phyloP scores from a whole-genome alignment of 352 stramenopile genomes.

The Globisporangium acanthophoron region DNA sequence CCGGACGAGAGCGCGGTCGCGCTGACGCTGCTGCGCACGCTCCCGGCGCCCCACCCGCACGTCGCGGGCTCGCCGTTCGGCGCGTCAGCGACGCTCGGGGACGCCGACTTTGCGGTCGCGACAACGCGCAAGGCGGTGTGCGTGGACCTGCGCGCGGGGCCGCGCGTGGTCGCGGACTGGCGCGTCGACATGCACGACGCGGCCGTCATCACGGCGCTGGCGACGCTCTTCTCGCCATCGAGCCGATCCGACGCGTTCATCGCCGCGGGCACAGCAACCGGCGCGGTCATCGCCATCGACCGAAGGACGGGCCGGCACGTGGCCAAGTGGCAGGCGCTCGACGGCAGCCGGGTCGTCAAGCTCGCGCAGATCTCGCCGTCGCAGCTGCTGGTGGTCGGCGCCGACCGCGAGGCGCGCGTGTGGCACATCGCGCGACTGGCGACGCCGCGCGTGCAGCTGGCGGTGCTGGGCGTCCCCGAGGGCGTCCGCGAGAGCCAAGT shows the following conservation, averaged over 20 bases:
- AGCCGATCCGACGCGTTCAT: conserved; percentile 22
- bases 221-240: conserved; percentile 25
- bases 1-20: conserved; percentile 37
- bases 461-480: conserved; percentile 53
- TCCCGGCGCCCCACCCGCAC: conserved; percentile 11
- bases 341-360: conserved; percentile 32
- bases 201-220: conserved; percentile 28
- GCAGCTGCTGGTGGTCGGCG: conserved; percentile 52
- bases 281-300: conserved; percentile 45
- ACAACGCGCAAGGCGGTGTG: conserved; percentile 39
- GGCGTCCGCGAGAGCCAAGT: conserved; percentile 39
- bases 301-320: conserved; percentile 43
- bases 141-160: conserved; percentile 38
- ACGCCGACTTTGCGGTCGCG: conserved; percentile 46
- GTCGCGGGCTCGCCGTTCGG: neutral
- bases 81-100: conserved; percentile 6
- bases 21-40: conserved; percentile 20
- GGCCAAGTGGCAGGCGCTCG: conserved; percentile 51
- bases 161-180: conserved; percentile 61
- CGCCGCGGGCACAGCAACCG: conserved; percentile 32
- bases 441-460: conserved; percentile 34
- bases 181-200: conserved; percentile 35
- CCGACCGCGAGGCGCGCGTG: conserved; percentile 61
- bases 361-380: conserved; percentile 51
- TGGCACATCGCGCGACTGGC: conserved; percentile 31